Evolutionary conservation across 805 yeast species (phyloP).

Genomic region (Schizosaccharomyces osmophilus): DNA sequence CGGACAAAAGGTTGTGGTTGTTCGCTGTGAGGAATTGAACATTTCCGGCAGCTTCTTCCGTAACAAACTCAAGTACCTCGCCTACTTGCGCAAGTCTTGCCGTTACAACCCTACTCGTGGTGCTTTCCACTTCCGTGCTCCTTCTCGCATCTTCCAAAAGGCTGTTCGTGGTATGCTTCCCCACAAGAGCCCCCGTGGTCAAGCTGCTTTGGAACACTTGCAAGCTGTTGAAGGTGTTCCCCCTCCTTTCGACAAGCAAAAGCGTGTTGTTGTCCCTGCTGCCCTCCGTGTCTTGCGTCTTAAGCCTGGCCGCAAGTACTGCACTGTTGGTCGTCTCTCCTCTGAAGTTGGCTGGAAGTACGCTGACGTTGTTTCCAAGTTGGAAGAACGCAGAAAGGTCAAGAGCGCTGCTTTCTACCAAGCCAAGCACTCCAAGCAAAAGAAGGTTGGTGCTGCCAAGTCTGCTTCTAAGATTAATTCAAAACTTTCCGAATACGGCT

Average conservation of each 20-base stretch:
- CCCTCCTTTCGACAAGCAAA: conserved; percentile 98
- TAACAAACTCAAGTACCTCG: conserved; percentile 84
- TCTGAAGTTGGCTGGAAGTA: conserved; percentile 98
- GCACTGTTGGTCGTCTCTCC: conserved; percentile 90
- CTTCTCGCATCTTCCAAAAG: conserved; percentile 98
- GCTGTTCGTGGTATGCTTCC: conserved; percentile 98
- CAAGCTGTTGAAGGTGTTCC: conserved; percentile 99
- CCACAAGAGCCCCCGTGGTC: conserved; percentile 99
- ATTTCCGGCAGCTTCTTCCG: conserved; percentile 99
- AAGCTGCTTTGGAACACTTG: conserved; percentile 97
- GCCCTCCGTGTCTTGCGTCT: conserved; percentile 97
- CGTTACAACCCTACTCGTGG: conserved; percentile 96
- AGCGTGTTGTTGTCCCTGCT: conserved; percentile 99
- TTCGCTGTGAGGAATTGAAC: conserved; percentile 91
- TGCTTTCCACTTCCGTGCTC: conserved; percentile 99
- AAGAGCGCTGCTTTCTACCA: conserved; percentile 97
- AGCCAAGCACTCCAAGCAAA: conserved; percentile 86
- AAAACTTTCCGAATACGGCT: conserved; percentile 91
- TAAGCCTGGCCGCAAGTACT: conserved; percentile 98
- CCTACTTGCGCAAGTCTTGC: conserved; percentile 97
- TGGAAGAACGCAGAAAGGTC: conserved; percentile 98
- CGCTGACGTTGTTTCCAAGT: conserved; percentile 90
- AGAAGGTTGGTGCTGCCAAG: conserved; percentile 73
- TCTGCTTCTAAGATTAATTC: conserved; percentile 75
- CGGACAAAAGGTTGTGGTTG: conserved; percentile 95